A percentile compares a stretch with the other conserved stretches of the same genome.
phyloP scores from a whole-genome alignment of 495 filamentous ascomycete species.

The Chlorociboria aeruginascens region DNA sequence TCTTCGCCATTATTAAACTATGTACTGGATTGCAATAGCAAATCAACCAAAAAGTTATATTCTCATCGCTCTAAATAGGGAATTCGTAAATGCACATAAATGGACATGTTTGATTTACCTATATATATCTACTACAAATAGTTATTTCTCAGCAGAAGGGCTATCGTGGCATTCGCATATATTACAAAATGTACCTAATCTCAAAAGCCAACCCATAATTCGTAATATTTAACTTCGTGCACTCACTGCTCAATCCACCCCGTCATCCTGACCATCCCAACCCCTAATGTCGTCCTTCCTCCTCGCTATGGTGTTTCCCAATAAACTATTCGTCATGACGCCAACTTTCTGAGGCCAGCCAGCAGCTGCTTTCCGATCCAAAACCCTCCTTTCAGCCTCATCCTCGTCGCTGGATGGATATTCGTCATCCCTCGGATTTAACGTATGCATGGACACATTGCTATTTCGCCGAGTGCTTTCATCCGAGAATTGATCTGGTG shows the following conservation, averaged over 20 bases:
- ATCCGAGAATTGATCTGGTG: conserved; percentile 21
- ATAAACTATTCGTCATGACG: conserved; percentile 16
- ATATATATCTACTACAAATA: too few species aligned
- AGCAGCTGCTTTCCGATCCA: conserved; percentile 5
- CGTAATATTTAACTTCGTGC: too few species aligned
- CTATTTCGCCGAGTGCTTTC: not conserved
- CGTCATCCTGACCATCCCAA: conserved; percentile 18
- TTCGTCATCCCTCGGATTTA: conserved; percentile 12
- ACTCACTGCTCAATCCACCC: conserved; percentile 10
- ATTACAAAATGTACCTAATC: too few species aligned
- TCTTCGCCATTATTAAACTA: too few species aligned
- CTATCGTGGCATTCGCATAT: too few species aligned
- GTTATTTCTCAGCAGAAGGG: too few species aligned
- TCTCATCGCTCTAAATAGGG: too few species aligned
- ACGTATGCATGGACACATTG: conserved; percentile 22
- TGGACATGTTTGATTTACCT: too few species aligned
- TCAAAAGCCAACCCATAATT: too few species aligned
- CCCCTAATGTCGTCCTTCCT: conserved; percentile 17
- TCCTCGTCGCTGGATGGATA: conserved; percentile 21
- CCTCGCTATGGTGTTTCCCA: conserved; percentile 17
- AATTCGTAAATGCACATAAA: too few species aligned
- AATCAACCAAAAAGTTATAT: too few species aligned
- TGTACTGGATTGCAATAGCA: too few species aligned
- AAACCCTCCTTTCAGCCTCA: conserved; percentile 13
- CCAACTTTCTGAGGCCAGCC: conserved; percentile 19